These are phyloP conservation scores for Castanopsis chinensis DNA, from an alignment of 306 rosid genomes.

Conservation along the genomic window DNA sequence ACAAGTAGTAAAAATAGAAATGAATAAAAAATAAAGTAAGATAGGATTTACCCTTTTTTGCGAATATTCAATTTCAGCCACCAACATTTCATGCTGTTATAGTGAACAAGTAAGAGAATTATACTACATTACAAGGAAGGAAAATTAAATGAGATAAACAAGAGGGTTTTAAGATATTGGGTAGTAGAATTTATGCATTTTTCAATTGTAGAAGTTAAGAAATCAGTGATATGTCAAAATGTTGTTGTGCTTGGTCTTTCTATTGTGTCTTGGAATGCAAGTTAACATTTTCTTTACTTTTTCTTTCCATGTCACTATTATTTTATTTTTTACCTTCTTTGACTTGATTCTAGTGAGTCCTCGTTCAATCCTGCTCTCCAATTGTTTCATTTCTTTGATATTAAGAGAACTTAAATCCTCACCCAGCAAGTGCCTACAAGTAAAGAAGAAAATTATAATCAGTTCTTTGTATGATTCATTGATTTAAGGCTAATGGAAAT, in stretches of 20 bases:
- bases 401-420: slow-evolving; percentile 73
- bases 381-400: slow-evolving; percentile 84
- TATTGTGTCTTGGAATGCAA: too few relatives aligned
- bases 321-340: slow-evolving; percentile 55
- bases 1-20: background rate
- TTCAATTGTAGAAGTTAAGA: too few relatives aligned
- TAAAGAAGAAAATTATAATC: background rate
- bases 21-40: background rate
- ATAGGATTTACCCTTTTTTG: slow-evolving; percentile 66
- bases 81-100: slow-evolving; percentile 75
- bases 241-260: too few relatives aligned
- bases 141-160: background rate
- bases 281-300: too few relatives aligned
- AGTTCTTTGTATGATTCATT: too few relatives aligned
- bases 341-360: slow-evolving; percentile 82
- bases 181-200: too few relatives aligned
- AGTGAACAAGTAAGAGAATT: background rate
- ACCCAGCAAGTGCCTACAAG: slow-evolving; percentile 82
- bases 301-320: too few relatives aligned
- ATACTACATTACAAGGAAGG: background rate
- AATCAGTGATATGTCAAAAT: too few relatives aligned
- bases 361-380: slow-evolving; percentile 88
- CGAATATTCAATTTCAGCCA: slow-evolving; percentile 75
- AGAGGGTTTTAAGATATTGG: background rate
- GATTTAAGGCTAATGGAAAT: too few relatives aligned